Evolutionary conservation across 352 stramenopile species (phyloP), one percentile per base, ranked within the genome.

Genomic region (Phytopythium cucurbitacearum): DNA sequence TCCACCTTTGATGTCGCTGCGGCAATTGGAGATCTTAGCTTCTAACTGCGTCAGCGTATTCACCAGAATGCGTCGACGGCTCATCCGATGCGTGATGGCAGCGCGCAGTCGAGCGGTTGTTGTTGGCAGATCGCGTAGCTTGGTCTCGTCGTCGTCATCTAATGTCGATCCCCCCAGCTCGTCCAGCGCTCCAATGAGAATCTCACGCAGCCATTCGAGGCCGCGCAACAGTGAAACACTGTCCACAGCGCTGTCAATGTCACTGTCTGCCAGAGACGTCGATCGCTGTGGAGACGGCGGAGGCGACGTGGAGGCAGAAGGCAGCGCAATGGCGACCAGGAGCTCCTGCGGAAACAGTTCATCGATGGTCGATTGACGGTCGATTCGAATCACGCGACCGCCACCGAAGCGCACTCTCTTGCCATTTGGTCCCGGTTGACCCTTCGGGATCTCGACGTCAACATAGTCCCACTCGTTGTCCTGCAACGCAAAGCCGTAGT

Each of bases 401-500:
- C 13, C 38, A 5, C 48, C 60, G 51, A 85, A 85, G 8, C 69
- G 69, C 40, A 85, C 67, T 33, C 67, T 76, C 11, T 51, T 68
- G 5, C 66, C 60, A 0, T 64, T 44, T 8, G 59, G 53, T 1
- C 58, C 53, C 42, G 65, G 13, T 12, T 56, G 59, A 46, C 71
- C 59, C 33, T 71, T 81, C 6, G 69, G 67, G 13, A 91, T 55
- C 28, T 76, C 66, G n/a, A 91, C 40, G 33, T 89, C 80, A 11
- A 90, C 67, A 35, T 64, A 80, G 48, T 90, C 91, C 87, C 89
- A 97, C 64, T 96, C 83, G 43, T 98, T 98, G 46, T 93, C 53
- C 7, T 71, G 48, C 16, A 98, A 66, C 12, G 82, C 73, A 64
- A 98, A 98, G n/a, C 91, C 91, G 60, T 98, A 98, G 56, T 97